These are phyloP conservation scores for Mortierella antarctica DNA, from an alignment of 192 early-diverging fungal species.

Conservation along the genomic window DNA sequence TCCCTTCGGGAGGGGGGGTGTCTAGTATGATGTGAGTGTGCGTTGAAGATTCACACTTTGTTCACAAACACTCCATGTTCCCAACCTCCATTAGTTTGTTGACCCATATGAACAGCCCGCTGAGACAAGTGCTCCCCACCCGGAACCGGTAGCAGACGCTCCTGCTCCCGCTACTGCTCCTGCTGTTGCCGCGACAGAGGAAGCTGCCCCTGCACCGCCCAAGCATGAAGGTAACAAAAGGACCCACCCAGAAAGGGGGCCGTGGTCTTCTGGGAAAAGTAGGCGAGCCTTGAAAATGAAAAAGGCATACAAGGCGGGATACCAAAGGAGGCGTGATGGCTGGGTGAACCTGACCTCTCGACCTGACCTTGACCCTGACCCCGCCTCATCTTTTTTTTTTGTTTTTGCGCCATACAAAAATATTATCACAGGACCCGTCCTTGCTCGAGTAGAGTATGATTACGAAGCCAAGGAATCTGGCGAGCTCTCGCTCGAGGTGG, in stretches of 20 bases:
- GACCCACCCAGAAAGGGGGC: background rate
- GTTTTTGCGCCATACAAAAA: background rate
- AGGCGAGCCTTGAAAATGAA: background rate
- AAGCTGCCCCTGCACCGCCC: constrained; percentile 10
- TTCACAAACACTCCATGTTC: no score
- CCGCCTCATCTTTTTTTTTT: constrained; percentile 1
- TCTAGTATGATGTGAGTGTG: no score
- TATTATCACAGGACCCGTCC: constrained; percentile 28
- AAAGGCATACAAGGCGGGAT: background rate
- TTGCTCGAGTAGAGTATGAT: constrained; percentile 77
- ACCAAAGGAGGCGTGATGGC: background rate
- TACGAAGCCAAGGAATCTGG: constrained; percentile 73
- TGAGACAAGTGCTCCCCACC: background rate
- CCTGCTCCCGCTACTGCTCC: constrained; percentile 5
- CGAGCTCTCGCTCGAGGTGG: constrained; percentile 73
- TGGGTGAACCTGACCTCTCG: background rate
- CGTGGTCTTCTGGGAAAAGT: background rate
- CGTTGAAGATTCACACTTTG: no score
- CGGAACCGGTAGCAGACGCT: background rate
- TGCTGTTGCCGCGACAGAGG: constrained; percentile 3
- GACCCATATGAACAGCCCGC: constrained; percentile 25
- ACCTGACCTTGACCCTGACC: background rate
- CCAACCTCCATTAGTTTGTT: constrained; percentile 27
- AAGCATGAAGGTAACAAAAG: constrained; percentile 37
- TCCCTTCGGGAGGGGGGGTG: background rate